These are phyloP conservation scores for Aspergillus proliferans DNA, from an alignment of 2,329 filamentous ascomycete species.

Conservation along the genomic window DNA sequence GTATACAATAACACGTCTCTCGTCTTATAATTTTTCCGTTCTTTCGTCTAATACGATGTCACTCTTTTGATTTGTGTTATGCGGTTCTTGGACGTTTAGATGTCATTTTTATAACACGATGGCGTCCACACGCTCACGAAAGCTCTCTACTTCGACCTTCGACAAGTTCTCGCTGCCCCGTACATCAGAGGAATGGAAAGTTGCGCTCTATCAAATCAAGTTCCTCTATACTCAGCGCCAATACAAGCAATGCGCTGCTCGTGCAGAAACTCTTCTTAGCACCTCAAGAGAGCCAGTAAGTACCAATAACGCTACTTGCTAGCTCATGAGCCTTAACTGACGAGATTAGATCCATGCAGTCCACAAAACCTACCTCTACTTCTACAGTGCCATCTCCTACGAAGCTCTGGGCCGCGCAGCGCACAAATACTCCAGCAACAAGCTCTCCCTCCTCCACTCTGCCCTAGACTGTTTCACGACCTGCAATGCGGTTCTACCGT, in stretches of 20 bases:
- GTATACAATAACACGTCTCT: no score
- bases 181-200: slow-evolving; percentile 28
- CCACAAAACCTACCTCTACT: slow-evolving; percentile 37
- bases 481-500: slow-evolving; percentile 25
- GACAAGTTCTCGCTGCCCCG: slow-evolving; percentile 8
- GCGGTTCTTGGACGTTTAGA: no score
- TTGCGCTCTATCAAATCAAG: slow-evolving; percentile 28
- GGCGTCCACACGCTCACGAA: slow-evolving; percentile 9
- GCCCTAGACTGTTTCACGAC: slow-evolving; percentile 37
- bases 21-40: no score
- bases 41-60: no score
- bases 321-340: neutral
- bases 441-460: slow-evolving; percentile 34
- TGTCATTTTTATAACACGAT: neutral
- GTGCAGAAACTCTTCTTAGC: slow-evolving; percentile 25
- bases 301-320: neutral
- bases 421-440: slow-evolving; percentile 42
- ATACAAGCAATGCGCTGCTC: slow-evolving; percentile 37
- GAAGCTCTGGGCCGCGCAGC: slow-evolving; percentile 43
- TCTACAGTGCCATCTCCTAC: slow-evolving; percentile 43
- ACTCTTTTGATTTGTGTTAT: no score
- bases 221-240: slow-evolving; percentile 29
- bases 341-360: slow-evolving; percentile 28
- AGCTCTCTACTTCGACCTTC: slow-evolving; percentile 10
- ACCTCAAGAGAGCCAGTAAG: slow-evolving; percentile 22